Conservation (phyloP, 495 filamentous ascomycete genomes). For the Ascodesmis nigricans region DNA sequence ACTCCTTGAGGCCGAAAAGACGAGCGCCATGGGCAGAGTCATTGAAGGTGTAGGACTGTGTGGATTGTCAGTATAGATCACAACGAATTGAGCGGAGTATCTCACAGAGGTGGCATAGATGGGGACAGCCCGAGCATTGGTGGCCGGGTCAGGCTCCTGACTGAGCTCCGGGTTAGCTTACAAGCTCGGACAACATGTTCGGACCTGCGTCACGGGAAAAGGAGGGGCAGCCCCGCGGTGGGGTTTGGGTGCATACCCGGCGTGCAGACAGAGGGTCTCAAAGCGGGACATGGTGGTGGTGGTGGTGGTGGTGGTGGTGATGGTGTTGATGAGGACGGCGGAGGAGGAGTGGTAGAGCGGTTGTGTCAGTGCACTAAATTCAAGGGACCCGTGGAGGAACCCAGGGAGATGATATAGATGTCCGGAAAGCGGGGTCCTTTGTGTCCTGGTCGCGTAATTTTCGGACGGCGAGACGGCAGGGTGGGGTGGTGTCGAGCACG, state of each 20-base stretch:
- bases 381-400: no score
- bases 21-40: slow-evolving; percentile 90
- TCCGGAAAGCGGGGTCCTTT: no score
- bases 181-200: no score
- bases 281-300: slow-evolving; percentile 37
- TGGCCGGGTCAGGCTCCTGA: slow-evolving; percentile 62
- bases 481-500: no score
- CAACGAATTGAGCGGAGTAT: slow-evolving; percentile 16
- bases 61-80: not conserved
- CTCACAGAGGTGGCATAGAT: slow-evolving; percentile 93
- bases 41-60: slow-evolving; percentile 77
- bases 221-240: slow-evolving; percentile 7
- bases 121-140: slow-evolving; percentile 78
- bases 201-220: slow-evolving; percentile 8
- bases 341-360: no score
- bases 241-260: slow-evolving; percentile 55
- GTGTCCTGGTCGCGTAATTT: no score
- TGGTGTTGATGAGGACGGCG: no score
- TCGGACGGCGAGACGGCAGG: no score
- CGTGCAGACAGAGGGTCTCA: slow-evolving; percentile 92
- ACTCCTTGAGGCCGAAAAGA: slow-evolving; percentile 92
- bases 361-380: no score
- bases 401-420: no score
- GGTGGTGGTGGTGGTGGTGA: no score
- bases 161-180: no score